These are phyloP conservation scores for Hypomontagnella submonticulosa DNA, from an alignment of 495 filamentous ascomycete genomes.

Conservation along the genomic window DNA sequence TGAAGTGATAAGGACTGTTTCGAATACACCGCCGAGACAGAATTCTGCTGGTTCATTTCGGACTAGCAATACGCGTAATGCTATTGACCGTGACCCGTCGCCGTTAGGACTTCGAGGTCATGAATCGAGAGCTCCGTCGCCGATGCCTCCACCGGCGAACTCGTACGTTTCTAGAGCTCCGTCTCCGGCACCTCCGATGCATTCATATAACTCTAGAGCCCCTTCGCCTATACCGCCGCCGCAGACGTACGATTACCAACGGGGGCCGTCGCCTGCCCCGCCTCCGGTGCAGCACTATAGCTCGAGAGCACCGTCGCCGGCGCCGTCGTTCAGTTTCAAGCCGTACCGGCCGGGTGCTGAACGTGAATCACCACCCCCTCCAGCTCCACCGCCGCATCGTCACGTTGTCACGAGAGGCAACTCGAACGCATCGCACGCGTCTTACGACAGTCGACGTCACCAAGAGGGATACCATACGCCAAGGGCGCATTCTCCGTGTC, in stretches of 20 bases:
- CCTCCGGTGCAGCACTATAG: constrained; percentile 41
- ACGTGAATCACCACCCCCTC: constrained; percentile 60
- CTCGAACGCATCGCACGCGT: constrained; percentile 49
- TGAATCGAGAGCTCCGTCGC: constrained; percentile 48
- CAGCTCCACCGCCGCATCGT: constrained; percentile 66
- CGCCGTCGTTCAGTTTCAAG: constrained; percentile 54
- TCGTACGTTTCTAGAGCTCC: constrained; percentile 46
- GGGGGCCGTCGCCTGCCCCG: constrained; percentile 41
- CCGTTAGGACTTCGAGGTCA: constrained; percentile 47
- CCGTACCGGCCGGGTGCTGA: constrained; percentile 55
- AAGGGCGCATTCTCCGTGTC: constrained; percentile 62
- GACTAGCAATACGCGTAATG: constrained; percentile 37
- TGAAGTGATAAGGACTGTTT: constrained; percentile 51
- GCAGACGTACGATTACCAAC: constrained; percentile 32
- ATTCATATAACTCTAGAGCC: constrained; percentile 33
- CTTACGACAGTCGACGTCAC: constrained; percentile 47
- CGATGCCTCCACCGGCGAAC: constrained; percentile 38
- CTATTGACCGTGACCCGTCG: constrained; percentile 39
- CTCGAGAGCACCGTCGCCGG: constrained; percentile 50
- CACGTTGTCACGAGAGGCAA: constrained; percentile 45
- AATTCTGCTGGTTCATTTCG: constrained; percentile 49
- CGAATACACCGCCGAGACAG: constrained; percentile 53
- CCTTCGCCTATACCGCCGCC: constrained; percentile 48
- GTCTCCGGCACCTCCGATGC: constrained; percentile 50
- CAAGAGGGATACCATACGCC: constrained; percentile 62